These are phyloP conservation scores for Funneliformis mosseae DNA, from an alignment of 192 early-diverging fungal species.

Conservation along the genomic window DNA sequence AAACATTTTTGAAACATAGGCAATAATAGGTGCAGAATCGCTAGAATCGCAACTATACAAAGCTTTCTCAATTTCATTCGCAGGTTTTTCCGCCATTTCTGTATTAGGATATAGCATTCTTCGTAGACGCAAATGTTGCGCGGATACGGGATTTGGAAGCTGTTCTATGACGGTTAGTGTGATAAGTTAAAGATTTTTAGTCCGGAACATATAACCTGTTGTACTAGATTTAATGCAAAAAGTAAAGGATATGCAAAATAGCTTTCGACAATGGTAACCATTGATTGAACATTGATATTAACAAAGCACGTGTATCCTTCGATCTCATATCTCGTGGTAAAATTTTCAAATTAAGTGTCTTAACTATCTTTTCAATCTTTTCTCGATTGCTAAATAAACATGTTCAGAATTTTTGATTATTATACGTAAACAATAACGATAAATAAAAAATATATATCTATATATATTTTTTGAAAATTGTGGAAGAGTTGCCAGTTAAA, in stretches of 20 bases:
- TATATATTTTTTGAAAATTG: too few species aligned
- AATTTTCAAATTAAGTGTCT: constrained; percentile 84
- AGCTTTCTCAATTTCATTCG: constrained; percentile 67
- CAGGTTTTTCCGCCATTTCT: constrained; percentile 50
- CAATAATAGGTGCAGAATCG: constrained; percentile 68
- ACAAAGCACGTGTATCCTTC: constrained; percentile 75
- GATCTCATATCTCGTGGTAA: constrained; percentile 85
- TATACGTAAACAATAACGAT: background rate
- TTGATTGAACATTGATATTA: constrained; percentile 85
- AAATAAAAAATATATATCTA: background rate
- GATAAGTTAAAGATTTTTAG: constrained; percentile 9
- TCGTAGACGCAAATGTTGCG: constrained; percentile 80
- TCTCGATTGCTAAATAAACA: constrained; percentile 57
- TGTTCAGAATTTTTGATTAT: background rate
- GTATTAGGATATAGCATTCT: constrained; percentile 68
- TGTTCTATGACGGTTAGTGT: constrained; percentile 80
- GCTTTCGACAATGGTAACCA: constrained; percentile 94
- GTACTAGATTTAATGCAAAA: background rate
- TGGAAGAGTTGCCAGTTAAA: too few species aligned
- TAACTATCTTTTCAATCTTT: constrained; percentile 92
- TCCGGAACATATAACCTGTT: background rate
- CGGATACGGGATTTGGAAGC: constrained; percentile 81
- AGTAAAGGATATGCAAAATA: constrained; percentile 58
- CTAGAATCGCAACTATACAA: constrained; percentile 73
- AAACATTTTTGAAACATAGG: constrained; percentile 95